phyloP scores from a whole-genome alignment of 2,329 filamentous ascomycete species.

The Aspergillus vadensis region DNA sequence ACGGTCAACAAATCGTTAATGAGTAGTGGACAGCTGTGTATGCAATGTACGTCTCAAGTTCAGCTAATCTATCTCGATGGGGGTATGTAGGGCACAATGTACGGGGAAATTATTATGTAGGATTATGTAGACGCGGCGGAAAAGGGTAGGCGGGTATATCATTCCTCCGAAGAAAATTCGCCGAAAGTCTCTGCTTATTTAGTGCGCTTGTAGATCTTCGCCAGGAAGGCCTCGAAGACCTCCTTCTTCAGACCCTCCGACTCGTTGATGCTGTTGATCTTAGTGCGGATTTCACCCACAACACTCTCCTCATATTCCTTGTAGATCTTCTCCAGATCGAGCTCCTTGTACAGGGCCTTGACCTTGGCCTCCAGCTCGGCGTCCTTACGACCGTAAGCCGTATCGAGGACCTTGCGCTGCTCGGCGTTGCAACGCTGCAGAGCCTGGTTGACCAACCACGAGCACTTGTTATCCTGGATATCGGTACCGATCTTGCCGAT shows the following conservation, averaged over 20 bases:
- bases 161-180: slow-evolving; percentile 2
- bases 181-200: slow-evolving; percentile 66
- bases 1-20: not conserved
- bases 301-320: slow-evolving; percentile 85
- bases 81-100: slow-evolving; percentile 7
- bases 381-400: slow-evolving; percentile 94
- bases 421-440: slow-evolving; percentile 76
- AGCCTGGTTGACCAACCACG: slow-evolving; percentile 96
- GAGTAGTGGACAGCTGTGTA: not conserved
- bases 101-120: not conserved
- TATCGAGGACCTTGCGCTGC: slow-evolving; percentile 83
- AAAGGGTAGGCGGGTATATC: slow-evolving; percentile 7
- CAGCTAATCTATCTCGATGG: slow-evolving; percentile 10
- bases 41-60: not conserved
- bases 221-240: slow-evolving; percentile 85
- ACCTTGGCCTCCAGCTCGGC: slow-evolving; percentile 76
- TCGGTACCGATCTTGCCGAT: slow-evolving; percentile 99
- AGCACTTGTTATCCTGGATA: slow-evolving; percentile 99
- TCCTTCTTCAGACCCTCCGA: slow-evolving; percentile 83
- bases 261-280: slow-evolving; percentile 83
- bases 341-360: slow-evolving; percentile 85
- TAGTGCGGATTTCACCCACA: slow-evolving; percentile 72
- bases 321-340: slow-evolving; percentile 82
- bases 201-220: slow-evolving; percentile 97
- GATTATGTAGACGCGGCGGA: not conserved